Evolutionary conservation across 73 alveolate species (phyloP).

Genomic region (Paramecium biaurelia): DNA sequence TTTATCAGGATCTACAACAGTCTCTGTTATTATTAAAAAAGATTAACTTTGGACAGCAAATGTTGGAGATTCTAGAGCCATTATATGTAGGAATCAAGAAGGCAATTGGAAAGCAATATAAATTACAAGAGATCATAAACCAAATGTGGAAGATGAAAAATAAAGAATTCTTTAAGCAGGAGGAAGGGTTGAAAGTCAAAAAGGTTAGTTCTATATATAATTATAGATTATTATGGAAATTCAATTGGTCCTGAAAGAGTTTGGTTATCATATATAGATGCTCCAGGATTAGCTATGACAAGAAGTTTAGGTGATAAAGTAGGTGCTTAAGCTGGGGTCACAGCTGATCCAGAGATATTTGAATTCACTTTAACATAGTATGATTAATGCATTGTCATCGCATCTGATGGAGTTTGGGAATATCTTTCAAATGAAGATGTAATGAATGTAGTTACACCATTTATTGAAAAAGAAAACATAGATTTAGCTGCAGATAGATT

Average conservation of each 20-base stretch:
- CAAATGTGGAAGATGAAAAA: slow-evolving; percentile 79
- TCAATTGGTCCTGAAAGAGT: slow-evolving; percentile 95
- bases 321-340: slow-evolving; percentile 91
- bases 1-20: slow-evolving; percentile 71
- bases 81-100: slow-evolving; percentile 80
- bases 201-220: slow-evolving; percentile 50
- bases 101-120: slow-evolving; percentile 70
- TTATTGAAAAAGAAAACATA: slow-evolving; percentile 28
- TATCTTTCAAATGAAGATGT: slow-evolving; percentile 80
- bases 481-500: slow-evolving; percentile 49
- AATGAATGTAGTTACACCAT: neutral
- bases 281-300: slow-evolving; percentile 98
- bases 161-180: slow-evolving; percentile 78
- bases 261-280: slow-evolving; percentile 88
- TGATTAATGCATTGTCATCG: slow-evolving; percentile 53
- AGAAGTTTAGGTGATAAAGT: slow-evolving; percentile 95
- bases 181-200: slow-evolving; percentile 69
- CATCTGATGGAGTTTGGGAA: slow-evolving; percentile 90
- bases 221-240: slow-evolving; percentile 71
- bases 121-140: slow-evolving; percentile 91
- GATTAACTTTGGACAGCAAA: slow-evolving; percentile 67
- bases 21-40: slow-evolving; percentile 77
- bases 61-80: slow-evolving; percentile 76
- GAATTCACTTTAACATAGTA: neutral
- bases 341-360: slow-evolving; percentile 66